A percentile compares a stretch with the other conserved stretches of the same genome.
These are phyloP conservation scores for Penicillium mononematosum DNA, from an alignment of 495 filamentous ascomycete genomes.

Conservation along the genomic window DNA sequence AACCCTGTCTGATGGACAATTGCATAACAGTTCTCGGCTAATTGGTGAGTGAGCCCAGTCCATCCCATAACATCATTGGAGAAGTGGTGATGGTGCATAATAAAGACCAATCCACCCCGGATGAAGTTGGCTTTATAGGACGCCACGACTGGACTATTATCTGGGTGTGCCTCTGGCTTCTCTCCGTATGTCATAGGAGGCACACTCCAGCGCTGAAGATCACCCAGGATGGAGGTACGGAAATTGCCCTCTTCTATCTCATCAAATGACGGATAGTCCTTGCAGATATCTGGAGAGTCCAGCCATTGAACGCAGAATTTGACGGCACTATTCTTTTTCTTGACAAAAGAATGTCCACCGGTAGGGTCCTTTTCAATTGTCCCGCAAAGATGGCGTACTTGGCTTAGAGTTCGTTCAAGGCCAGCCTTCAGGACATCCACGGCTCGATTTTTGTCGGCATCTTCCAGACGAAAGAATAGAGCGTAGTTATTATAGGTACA, in stretches of 20 bases:
- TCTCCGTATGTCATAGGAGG: slow-evolving; percentile 41
- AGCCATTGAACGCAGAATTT: slow-evolving; percentile 42
- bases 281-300: slow-evolving; percentile 30
- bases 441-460: slow-evolving; percentile 28
- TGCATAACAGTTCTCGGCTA: slow-evolving; percentile 45
- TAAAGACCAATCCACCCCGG: slow-evolving; percentile 42
- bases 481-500: slow-evolving; percentile 31
- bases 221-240: slow-evolving; percentile 20
- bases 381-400: slow-evolving; percentile 43
- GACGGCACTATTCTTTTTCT: slow-evolving; percentile 42
- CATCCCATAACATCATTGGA: slow-evolving; percentile 45
- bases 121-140: slow-evolving; percentile 46
- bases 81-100: slow-evolving; percentile 46
- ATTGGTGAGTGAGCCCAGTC: slow-evolving; percentile 36
- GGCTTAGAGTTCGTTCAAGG: slow-evolving; percentile 42
- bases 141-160: slow-evolving; percentile 31
- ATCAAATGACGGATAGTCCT: slow-evolving; percentile 23
- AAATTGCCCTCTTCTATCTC: slow-evolving; percentile 18
- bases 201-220: slow-evolving; percentile 32
- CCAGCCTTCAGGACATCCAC: slow-evolving; percentile 30
- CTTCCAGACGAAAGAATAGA: slow-evolving; percentile 40
- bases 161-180: slow-evolving; percentile 38
- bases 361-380: slow-evolving; percentile 40
- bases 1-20: slow-evolving; percentile 29
- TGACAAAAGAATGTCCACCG: slow-evolving; percentile 40